Evolutionary conservation across 2,329 filamentous ascomycete genomes (phyloP).

Genomic region (Aspergillus sclerotialis): DNA sequence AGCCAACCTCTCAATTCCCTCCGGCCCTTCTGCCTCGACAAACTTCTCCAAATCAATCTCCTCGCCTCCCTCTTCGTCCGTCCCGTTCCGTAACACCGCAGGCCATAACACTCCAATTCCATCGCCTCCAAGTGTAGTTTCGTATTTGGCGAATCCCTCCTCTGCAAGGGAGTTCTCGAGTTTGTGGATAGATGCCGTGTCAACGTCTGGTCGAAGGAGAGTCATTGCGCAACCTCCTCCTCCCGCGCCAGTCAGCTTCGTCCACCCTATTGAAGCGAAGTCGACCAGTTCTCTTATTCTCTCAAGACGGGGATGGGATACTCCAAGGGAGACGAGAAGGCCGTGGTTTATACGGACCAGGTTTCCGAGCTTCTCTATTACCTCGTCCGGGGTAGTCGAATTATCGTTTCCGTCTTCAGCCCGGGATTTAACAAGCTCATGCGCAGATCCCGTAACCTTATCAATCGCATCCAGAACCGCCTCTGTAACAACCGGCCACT

Average conservation of each 20-base stretch:
- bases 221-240: constrained; percentile 96
- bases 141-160: constrained; percentile 76
- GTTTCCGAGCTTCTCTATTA: constrained; percentile 70
- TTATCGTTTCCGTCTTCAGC: too few species aligned
- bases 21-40: constrained; percentile 72
- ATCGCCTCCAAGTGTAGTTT: constrained; percentile 85
- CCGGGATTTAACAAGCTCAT: constrained; percentile 48
- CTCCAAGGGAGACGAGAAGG: constrained; percentile 79
- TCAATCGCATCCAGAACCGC: constrained; percentile 83
- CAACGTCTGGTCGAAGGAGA: constrained; percentile 63
- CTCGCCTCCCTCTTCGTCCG: constrained; percentile 74
- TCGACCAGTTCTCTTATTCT: constrained; percentile 87
- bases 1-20: constrained; percentile 83
- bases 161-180: constrained; percentile 60
- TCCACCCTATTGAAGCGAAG: constrained; percentile 86
- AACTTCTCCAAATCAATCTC: constrained; percentile 91
- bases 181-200: constrained; percentile 49
- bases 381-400: constrained; percentile 55
- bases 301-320: constrained; percentile 90
- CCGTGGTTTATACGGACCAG: constrained; percentile 93
- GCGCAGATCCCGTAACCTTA: constrained; percentile 48
- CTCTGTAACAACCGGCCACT: constrained; percentile 70
- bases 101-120: constrained; percentile 93
- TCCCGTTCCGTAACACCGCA: constrained; percentile 78
- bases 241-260: constrained; percentile 91